phyloP scores from a whole-genome alignment of 768 basidiomycete species.

The Boletus patriciae region DNA sequence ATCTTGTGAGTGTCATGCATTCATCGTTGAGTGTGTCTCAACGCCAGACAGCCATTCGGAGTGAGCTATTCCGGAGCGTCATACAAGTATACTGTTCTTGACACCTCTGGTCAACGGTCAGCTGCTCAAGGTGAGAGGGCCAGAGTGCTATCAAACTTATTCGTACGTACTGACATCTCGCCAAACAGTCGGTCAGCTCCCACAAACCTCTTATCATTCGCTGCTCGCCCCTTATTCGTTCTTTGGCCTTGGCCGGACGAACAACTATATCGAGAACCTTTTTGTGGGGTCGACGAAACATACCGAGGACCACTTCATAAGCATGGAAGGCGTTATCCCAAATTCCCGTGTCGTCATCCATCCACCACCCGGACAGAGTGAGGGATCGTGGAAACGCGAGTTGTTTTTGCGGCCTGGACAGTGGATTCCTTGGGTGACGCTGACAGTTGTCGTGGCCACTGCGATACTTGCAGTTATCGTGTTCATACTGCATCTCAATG shows the following conservation, averaged over 20 bases:
- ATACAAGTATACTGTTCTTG: slow-evolving; percentile 95
- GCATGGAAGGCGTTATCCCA: slow-evolving; percentile 96
- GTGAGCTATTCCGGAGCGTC: slow-evolving; percentile 93
- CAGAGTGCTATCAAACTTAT: neutral
- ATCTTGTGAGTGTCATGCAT: slow-evolving; percentile 61
- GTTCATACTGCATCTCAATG: slow-evolving; percentile 83
- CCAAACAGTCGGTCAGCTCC: slow-evolving; percentile 80
- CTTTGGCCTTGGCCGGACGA: slow-evolving; percentile 95
- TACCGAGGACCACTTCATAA: slow-evolving; percentile 69
- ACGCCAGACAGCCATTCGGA: slow-evolving; percentile 71
- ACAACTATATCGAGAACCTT: slow-evolving; percentile 99
- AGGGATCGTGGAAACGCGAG: slow-evolving; percentile 74
- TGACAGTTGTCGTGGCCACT: slow-evolving; percentile 76
- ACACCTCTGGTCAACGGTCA: slow-evolving; percentile 82
- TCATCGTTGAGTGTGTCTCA: slow-evolving; percentile 2
- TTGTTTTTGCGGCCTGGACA: slow-evolving; percentile 91
- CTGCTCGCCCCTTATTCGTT: slow-evolving; percentile 91
- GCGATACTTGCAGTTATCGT: slow-evolving; percentile 77
- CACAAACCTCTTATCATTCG: slow-evolving; percentile 90
- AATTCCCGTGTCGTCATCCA: slow-evolving; percentile 97
- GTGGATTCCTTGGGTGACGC: slow-evolving; percentile 98
- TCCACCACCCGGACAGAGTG: slow-evolving; percentile 58
- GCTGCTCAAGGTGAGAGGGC: slow-evolving; percentile 76
- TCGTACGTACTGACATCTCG: slow-evolving; percentile 2
- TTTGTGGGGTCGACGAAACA: slow-evolving; percentile 92